These are phyloP conservation scores for Rhodamnia rubescens DNA, from an alignment of 345 rosid species.

Conservation along the genomic window DNA sequence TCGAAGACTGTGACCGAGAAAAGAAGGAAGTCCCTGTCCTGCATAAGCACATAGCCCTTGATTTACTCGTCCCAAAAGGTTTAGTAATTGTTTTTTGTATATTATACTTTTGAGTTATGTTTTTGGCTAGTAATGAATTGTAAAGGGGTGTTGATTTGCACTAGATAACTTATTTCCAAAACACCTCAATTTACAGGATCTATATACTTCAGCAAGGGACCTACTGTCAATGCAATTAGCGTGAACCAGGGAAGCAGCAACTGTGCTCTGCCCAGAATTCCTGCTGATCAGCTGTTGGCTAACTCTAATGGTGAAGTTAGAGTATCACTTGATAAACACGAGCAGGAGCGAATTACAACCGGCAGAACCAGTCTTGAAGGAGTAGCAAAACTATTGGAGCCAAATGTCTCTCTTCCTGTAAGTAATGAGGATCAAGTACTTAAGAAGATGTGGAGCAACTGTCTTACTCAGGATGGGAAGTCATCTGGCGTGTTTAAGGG, in stretches of 20 bases:
- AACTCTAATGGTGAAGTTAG: constrained; percentile 19
- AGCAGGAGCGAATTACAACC: constrained; percentile 19
- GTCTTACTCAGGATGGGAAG: constrained; percentile 19
- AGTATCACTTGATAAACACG: constrained; percentile 22
- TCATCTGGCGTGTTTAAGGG: constrained; percentile 47
- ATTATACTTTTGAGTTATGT: not conserved
- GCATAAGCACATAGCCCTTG: constrained; percentile 51
- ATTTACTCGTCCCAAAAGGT: constrained; percentile 83
- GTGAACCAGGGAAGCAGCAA: constrained; percentile 25
- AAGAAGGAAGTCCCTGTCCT: constrained; percentile 66
- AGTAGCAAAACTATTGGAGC: constrained; percentile 18
- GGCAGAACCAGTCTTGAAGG: constrained; percentile 10
- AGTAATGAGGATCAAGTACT: constrained; percentile 20
- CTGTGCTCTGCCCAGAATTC: constrained; percentile 6
- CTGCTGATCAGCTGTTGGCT: constrained; percentile 14
- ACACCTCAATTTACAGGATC: constrained; percentile 24
- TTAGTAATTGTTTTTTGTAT: not conserved
- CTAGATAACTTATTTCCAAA: not conserved
- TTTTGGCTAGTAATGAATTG: not conserved
- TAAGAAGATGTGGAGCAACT: constrained; percentile 23
- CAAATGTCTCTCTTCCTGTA: constrained; percentile 10
- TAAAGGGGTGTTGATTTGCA: not conserved
- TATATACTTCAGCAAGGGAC: constrained; percentile 31
- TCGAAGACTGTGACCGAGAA: constrained; percentile 74
- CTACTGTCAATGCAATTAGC: constrained; percentile 17